Conservation (phyloP, 2,329 filamentous ascomycete genomes). For the Fusarium multiceps region DNA sequence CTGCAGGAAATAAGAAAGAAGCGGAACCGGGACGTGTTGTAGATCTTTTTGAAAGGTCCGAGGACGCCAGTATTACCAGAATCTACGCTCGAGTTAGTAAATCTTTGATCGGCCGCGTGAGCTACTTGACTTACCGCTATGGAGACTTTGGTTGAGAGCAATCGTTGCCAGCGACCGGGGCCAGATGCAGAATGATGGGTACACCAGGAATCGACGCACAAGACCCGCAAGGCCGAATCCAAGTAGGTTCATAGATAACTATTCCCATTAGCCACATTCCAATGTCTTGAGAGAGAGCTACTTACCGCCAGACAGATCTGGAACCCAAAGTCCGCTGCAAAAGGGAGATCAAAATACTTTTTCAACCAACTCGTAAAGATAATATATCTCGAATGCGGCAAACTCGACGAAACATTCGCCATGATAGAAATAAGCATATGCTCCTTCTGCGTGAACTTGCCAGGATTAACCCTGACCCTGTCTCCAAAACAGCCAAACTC, state of each 20-base stretch:
- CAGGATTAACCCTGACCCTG: constrained; percentile 61
- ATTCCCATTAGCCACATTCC: accelerated
- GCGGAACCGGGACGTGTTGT: constrained; percentile 37
- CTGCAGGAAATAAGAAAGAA: constrained; percentile 37
- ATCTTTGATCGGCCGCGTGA: accelerated
- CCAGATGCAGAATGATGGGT: constrained; percentile 52
- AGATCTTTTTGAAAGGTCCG: constrained; percentile 34
- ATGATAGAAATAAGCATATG: constrained; percentile 70
- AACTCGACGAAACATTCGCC: constrained; percentile 41
- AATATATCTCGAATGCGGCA: constrained; percentile 40
- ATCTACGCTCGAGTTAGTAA: neutral
- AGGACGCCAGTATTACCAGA: constrained; percentile 17
- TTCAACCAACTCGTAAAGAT: constrained; percentile 40
- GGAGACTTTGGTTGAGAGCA: constrained; percentile 38
- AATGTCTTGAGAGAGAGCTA: accelerated
- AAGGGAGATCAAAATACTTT: constrained; percentile 40
- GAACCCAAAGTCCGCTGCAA: constrained; percentile 45
- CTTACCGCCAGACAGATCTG: constrained; percentile 49
- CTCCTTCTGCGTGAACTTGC: constrained; percentile 68
- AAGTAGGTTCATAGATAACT: constrained; percentile 53
- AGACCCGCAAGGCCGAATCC: constrained; percentile 67
- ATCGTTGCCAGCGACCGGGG: constrained; percentile 50
- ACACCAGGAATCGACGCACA: constrained; percentile 62
- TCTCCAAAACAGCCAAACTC: constrained; percentile 56
- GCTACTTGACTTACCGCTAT: constrained; percentile 11